These are phyloP conservation scores for Plasmodium ovale DNA, from an alignment of 169 alveolate species.

Conservation along the genomic window DNA sequence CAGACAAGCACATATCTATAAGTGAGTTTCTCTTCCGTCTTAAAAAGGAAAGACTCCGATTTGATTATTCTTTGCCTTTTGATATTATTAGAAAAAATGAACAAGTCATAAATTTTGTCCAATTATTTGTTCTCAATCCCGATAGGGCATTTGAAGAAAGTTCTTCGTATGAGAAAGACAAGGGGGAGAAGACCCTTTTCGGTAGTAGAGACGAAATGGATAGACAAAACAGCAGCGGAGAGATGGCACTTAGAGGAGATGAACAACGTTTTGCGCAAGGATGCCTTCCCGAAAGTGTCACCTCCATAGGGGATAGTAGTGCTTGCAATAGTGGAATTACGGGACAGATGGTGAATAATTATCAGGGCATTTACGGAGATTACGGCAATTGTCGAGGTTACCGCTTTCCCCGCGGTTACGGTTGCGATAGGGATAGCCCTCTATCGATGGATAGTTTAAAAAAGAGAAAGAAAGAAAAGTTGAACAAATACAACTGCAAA, in stretches of 20 bases:
- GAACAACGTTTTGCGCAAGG: background rate
- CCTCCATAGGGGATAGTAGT: background rate
- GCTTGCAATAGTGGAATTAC: background rate
- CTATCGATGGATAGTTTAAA: background rate
- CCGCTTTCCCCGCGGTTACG: background rate
- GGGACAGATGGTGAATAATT: background rate
- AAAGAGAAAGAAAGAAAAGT: constrained; percentile 1
- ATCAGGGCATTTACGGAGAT: too few species aligned
- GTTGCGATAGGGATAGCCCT: background rate
- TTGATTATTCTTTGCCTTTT: constrained; percentile 11
- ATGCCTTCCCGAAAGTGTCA: too few species aligned
- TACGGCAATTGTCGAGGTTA: too few species aligned
- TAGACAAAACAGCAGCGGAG: background rate
- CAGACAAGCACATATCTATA: constrained; percentile 7
- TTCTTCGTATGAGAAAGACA: background rate
- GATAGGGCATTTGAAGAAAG: background rate
- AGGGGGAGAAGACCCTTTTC: background rate
- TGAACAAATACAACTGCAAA: constrained; percentile 45
- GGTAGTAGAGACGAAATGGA: background rate
- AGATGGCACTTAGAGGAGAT: background rate
- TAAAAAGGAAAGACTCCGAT: background rate
- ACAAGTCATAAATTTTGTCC: background rate
- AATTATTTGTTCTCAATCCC: background rate
- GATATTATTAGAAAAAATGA: constrained; percentile 25
- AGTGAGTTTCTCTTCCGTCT: constrained; percentile 13